These are phyloP conservation scores for Zangia roseola DNA, from an alignment of 768 basidiomycete genomes.

Conservation along the genomic window DNA sequence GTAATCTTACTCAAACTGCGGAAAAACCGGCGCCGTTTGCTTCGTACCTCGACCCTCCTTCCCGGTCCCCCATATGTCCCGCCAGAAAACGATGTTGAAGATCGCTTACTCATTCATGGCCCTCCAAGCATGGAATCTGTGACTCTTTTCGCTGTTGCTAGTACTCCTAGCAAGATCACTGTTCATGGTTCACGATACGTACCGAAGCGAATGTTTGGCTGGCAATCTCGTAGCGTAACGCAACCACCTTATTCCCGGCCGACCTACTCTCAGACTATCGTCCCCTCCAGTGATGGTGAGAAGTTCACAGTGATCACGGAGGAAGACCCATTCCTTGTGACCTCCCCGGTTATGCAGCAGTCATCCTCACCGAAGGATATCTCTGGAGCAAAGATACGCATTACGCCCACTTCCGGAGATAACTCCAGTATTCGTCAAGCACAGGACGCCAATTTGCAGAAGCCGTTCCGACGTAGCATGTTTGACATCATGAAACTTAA, in stretches of 20 bases:
- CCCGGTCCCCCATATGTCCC: conserved; percentile 28
- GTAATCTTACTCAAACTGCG: conserved; percentile 14
- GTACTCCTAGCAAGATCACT: conserved; percentile 31
- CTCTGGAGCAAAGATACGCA: conserved; percentile 3
- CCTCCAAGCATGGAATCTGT: conserved; percentile 30
- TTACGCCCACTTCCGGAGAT: background rate
- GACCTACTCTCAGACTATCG: conserved; percentile 10
- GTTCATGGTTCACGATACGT: conserved; percentile 28
- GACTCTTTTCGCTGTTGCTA: conserved; percentile 18
- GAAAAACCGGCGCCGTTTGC: background rate
- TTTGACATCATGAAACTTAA: conserved; percentile 23
- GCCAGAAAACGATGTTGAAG: conserved; percentile 17
- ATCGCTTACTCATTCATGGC: conserved; percentile 10
- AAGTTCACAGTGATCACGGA: conserved; percentile 20
- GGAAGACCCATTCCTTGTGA: conserved; percentile 23
- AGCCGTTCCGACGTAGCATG: conserved; percentile 21
- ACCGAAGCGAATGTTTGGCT: conserved; percentile 12
- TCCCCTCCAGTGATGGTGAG: conserved; percentile 26
- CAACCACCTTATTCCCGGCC: conserved; percentile 4
- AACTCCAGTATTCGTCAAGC: background rate
- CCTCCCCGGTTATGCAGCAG: background rate
- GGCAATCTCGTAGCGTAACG: conserved; percentile 2
- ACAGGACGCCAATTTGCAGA: conserved; percentile 2
- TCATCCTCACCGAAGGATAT: background rate
- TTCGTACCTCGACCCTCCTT: conserved; percentile 18